Percentiles rank a stretch among this genome's conserved stretches.
Conservation (phyloP, 192 early-diverging fungal species). For the Phycomyces blakesleeanus region DNA sequence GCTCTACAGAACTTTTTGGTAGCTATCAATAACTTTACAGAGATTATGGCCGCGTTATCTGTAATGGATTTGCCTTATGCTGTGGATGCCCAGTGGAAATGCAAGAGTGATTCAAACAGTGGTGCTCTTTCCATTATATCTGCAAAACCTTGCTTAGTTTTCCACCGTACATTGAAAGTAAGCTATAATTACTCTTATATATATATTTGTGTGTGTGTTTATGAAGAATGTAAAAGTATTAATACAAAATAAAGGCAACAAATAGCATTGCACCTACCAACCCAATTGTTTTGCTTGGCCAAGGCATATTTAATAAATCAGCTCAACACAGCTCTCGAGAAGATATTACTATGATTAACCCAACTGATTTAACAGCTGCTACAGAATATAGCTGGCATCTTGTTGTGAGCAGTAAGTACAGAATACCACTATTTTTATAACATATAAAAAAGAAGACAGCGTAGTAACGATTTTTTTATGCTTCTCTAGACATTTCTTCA, state of each 20-base stretch:
- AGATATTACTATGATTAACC: not conserved
- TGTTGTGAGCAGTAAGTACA: conserved; percentile 24
- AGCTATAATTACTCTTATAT: not conserved
- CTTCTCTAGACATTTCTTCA: conserved; percentile 36
- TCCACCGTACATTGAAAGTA: conserved; percentile 41
- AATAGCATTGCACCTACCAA: not conserved
- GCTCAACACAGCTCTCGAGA: not conserved
- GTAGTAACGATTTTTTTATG: no score
- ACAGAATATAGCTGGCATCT: conserved; percentile 29
- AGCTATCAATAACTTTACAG: conserved; percentile 28
- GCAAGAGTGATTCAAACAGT: not conserved
- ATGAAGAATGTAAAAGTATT: not conserved
- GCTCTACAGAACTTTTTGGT: conserved; percentile 37
- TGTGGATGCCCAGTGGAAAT: conserved; percentile 19
- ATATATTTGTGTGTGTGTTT: no score
- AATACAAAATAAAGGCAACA: not conserved
- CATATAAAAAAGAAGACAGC: no score
- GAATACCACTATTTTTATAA: not conserved
- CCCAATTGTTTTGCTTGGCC: conserved; percentile 2
- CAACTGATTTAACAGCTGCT: conserved; percentile 5
- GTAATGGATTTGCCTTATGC: conserved; percentile 35
- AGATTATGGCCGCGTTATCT: conserved; percentile 36
- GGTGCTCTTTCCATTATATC: conserved; percentile 15
- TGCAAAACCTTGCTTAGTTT: conserved; percentile 35
- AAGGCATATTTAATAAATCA: conserved; percentile 7